These are phyloP conservation scores for Haematococcus sp. DNA, from an alignment of 139 green algal species.

Conservation along the genomic window DNA sequence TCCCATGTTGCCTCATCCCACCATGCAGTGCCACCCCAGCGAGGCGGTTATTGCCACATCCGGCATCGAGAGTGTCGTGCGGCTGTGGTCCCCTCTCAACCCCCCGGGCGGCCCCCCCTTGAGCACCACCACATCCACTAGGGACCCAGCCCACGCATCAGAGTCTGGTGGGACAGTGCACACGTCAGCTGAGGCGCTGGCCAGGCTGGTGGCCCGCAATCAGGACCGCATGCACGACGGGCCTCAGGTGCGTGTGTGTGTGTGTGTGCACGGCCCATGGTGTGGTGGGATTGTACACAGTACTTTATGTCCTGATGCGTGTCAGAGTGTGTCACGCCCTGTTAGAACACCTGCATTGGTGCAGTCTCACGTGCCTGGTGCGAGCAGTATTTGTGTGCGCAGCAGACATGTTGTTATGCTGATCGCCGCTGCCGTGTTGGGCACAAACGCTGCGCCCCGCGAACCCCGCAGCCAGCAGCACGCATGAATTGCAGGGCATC, in stretches of 20 bases:
- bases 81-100: slow-evolving; percentile 48
- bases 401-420: too few relatives aligned
- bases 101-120: neutral
- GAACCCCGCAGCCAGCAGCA: too few relatives aligned
- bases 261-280: too few relatives aligned
- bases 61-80: slow-evolving; percentile 77
- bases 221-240: slow-evolving; percentile 44
- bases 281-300: too few relatives aligned
- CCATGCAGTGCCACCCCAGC: slow-evolving; percentile 63
- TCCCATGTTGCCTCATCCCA: neutral
- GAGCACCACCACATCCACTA: neutral
- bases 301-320: neutral
- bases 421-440: too few relatives aligned
- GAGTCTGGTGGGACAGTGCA: neutral
- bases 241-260: slow-evolving; percentile 11
- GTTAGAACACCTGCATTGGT: too few relatives aligned
- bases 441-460: too few relatives aligned
- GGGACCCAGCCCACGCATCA: too few relatives aligned
- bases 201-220: slow-evolving; percentile 33
- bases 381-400: too few relatives aligned
- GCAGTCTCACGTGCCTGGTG: too few relatives aligned
- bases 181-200: slow-evolving; percentile 11
- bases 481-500: too few relatives aligned
- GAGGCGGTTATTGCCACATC: slow-evolving; percentile 76
- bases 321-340: too few relatives aligned